These are phyloP conservation scores for Sporothrix schenckii DNA, from an alignment of 2,329 filamentous ascomycete genomes.

Conservation along the genomic window DNA sequence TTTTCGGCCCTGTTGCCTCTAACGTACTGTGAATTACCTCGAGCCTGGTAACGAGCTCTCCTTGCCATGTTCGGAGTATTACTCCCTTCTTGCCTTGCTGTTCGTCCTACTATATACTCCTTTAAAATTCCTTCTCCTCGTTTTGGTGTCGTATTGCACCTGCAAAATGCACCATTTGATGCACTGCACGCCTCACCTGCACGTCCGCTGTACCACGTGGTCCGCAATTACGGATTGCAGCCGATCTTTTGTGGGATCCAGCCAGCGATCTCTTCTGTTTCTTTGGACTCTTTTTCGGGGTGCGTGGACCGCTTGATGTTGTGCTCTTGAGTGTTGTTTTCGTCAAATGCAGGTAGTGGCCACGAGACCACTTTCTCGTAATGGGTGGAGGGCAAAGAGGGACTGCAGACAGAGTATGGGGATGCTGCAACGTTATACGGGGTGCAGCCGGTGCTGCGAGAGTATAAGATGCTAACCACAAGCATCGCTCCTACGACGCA, in stretches of 20 bases:
- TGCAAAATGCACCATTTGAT: background rate
- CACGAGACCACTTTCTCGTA: slow-evolving; percentile 25
- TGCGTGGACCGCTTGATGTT: background rate
- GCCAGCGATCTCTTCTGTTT: background rate
- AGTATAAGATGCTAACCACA: background rate
- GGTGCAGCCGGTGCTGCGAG: no score
- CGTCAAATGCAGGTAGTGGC: slow-evolving; percentile 26
- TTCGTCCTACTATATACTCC: background rate
- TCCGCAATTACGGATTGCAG: slow-evolving; percentile 10
- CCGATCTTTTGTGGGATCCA: background rate
- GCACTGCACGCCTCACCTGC: slow-evolving; percentile 10
- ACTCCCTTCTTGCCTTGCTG: no score
- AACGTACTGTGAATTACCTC: slow-evolving; percentile 6
- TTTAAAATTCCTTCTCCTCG: background rate
- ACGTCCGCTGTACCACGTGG: slow-evolving; percentile 18
- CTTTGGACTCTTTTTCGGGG: background rate
- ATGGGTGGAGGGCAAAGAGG: background rate
- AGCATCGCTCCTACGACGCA: background rate
- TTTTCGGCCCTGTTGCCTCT: slow-evolving; percentile 10
- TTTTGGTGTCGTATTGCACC: slow-evolving; percentile 7
- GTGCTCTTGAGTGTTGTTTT: background rate
- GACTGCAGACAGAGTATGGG: background rate
- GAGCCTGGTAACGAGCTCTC: background rate
- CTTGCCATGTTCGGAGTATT: background rate
- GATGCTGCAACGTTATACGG: background rate